Evolutionary conservation across 2,329 filamentous ascomycete genomes (phyloP).

Genomic region (Botryotinia globosa): DNA sequence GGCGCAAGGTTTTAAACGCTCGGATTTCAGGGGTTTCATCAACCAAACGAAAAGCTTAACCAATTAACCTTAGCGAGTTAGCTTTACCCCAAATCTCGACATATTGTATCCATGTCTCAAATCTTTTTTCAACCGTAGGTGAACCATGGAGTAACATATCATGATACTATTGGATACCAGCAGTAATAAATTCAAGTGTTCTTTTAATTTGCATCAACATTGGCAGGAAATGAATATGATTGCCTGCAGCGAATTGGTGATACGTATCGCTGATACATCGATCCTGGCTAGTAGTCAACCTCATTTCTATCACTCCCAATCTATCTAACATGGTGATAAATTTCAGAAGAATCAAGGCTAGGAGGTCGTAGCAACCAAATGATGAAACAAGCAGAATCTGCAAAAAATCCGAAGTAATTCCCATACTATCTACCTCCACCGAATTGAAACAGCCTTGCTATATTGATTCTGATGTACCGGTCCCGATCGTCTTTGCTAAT

Average conservation of each 20-base stretch:
- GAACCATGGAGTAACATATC: background rate
- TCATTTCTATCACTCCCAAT: background rate
- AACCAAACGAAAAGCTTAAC: conserved; percentile 9
- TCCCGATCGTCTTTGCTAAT: background rate
- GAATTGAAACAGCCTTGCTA: conserved; percentile 11
- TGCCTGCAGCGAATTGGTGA: background rate
- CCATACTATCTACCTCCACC: background rate
- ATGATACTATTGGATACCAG: background rate
- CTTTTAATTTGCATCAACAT: background rate
- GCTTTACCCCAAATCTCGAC: background rate
- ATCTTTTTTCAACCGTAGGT: background rate
- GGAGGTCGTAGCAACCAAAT: background rate
- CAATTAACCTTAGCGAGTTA: background rate
- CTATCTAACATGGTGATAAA: background rate
- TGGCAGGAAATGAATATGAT: background rate
- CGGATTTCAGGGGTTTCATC: conserved; percentile 15
- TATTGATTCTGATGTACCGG: background rate
- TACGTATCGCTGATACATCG: background rate
- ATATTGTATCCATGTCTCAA: background rate
- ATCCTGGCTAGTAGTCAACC: background rate
- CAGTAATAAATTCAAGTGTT: background rate
- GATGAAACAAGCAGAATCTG: background rate
- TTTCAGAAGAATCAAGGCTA: background rate
- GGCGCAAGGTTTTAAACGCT: conserved; percentile 16
- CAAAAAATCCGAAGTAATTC: background rate